Base-by-base conservation (phyloP, 2,329 filamentous ascomycete genomes). In the Aspergillus fischeri region DNA sequence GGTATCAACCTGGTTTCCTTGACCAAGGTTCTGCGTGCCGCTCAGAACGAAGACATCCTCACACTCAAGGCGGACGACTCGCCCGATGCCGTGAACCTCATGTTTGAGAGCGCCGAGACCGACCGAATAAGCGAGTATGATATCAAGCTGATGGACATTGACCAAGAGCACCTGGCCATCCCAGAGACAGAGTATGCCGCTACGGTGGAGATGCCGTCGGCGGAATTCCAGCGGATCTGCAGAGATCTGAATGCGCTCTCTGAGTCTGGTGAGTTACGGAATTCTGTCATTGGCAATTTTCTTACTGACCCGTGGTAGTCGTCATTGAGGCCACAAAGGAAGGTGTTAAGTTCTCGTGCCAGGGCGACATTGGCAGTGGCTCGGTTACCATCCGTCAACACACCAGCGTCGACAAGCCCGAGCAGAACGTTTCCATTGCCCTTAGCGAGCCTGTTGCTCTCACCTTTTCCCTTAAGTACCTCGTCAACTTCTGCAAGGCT, bases 401-500 rank as follows among this genome's bases (percentile, higher is more conserved):
- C 80, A 89, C 85, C 70, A 90, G 92, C 73, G 84, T 97, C 63
- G 93, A 97, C 44, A 96, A 97, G 81, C 88, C 91, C 50, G 85
- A 90, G 9, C 81, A 88, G 72, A 90, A 92, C 71, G 89, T 97
- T 68, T 85, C 91, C 64, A 97, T 99, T 75, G 86, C 92, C 72
- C 86, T 99, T 60, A 89, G 86, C 42, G 95, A 99, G 80, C 91
- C 94, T 52, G 94, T 99, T 60, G 84, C 90, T 38, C 85, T 99
- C 62, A 97, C 93, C 51, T 99, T 99, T 81, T 97, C 94, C 35
- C 89, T 99, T 70, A 99, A 99, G 81, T 99, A 99, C 80, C 88
- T 99, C 3, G 91, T 96, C 83, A 97, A 97, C 85, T 99, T 99
- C 82, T 97, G 94, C 89, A 99, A 99, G 82, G 95, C 95, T 35